A percentile compares a stretch with the other conserved stretches of the same genome.
Evolutionary conservation across 164 flowering plant genomes (phyloP).

Genomic region (Kingdonia uniflora): DNA sequence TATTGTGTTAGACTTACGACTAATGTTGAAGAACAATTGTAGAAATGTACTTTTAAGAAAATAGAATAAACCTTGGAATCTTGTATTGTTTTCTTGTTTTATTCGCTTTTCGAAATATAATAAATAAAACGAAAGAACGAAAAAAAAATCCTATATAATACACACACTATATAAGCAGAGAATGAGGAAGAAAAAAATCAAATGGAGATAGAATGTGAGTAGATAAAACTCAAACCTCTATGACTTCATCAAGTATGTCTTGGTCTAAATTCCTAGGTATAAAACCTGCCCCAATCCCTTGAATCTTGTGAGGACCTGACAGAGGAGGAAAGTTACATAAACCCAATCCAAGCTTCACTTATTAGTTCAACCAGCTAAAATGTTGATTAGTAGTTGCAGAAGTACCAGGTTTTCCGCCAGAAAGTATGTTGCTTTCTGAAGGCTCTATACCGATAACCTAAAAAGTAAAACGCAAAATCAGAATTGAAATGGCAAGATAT

Average conservation of each 20-base stretch:
- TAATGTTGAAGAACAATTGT: no score
- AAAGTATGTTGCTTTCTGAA: constrained; percentile 76
- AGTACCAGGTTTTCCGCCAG: constrained; percentile 96
- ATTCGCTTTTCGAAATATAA: no score
- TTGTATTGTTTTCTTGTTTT: no score
- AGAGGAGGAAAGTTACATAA: neutral
- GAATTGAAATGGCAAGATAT: no score
- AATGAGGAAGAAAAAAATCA: neutral
- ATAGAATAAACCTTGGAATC: no score
- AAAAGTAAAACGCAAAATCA: neutral
- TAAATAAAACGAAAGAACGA: no score
- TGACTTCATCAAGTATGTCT: constrained; percentile 69
- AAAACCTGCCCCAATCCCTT: constrained; percentile 97
- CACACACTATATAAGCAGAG: neutral
- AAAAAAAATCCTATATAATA: no score
- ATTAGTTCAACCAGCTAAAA: neutral
- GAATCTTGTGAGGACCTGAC: constrained; percentile 98
- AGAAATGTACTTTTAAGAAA: no score
- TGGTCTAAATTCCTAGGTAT: constrained; percentile 72
- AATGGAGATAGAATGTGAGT: no score
- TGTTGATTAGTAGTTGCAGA: constrained; percentile 2
- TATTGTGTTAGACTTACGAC: no score
- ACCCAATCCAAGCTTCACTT: no score
- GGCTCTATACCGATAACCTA: constrained; percentile 97
- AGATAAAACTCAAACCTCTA: constrained; percentile 41